Base-by-base conservation (phyloP, 768 basidiomycete species). In the Macrolepiota fuliginosa region DNA sequence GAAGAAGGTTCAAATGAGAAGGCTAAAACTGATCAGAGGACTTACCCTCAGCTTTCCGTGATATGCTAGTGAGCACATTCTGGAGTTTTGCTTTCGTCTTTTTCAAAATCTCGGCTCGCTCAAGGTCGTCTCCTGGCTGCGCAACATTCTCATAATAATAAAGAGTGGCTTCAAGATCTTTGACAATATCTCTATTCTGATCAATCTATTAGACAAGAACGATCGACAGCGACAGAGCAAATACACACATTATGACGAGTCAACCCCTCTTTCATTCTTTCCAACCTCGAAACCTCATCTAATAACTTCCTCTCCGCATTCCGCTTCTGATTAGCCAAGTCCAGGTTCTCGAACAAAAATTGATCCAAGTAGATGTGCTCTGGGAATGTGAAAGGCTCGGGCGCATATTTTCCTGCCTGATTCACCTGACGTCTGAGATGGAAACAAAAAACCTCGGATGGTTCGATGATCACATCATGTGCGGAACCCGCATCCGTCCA, bases 101-200 rank as follows among this genome's bases (percentile, higher is more conserved):
- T 56, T 79, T 68, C 19, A 90, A 71, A 40, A 70, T 68, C 1
- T 66, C 68, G 22, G 77, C 71, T 40, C 90, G 85, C 51, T 77
- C 76, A 1, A 73, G 70, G 59, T 85, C 81, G 4, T 73, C 81
- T 19, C 73, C 76, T 42, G 77, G 68, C 36, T 82, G 71, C 1
- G 88, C 88, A 15, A 92, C 77, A 56, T 85, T 74, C 69, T 92
- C 88, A 68, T 86, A 91, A 68, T 92, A 94, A 61, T 89, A 75
- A 35, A 91, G 77, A 0, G 85, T 74, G 2, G 86, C 81, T 9
- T 80, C 80, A 45, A 93, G 70, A 65, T 88, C 83, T 39, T 83
- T 80, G 35, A 91, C 67, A 1, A 84, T 79, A 67, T 93, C 89
- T 65, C 81, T 77, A 51, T 81, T 79, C 90, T 92, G 62, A 5